A percentile compares a stretch with the other conserved stretches of the same genome.
Conservation (phyloP, 2,329 filamentous ascomycete genomes). For the Pseudofabraea citricarpa region DNA sequence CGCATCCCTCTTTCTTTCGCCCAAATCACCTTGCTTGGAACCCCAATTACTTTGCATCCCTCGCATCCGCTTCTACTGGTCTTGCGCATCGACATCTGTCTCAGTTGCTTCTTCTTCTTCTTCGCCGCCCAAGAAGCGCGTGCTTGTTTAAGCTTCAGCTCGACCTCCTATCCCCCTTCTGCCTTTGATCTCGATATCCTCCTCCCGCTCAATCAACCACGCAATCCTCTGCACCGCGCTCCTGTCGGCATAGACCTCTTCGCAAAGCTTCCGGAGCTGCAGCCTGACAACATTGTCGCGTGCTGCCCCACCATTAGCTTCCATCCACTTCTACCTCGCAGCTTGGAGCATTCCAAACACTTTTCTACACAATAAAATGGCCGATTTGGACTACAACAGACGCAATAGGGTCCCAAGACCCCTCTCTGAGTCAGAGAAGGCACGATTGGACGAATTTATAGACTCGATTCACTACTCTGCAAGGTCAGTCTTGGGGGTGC, state of each 20-base stretch:
- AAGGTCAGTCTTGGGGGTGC: conserved; percentile 50
- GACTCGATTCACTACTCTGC: conserved; percentile 95
- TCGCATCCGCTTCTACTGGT: too few species aligned
- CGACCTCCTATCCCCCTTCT: too few species aligned
- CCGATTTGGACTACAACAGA: conserved; percentile 61
- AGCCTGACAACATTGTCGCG: background rate
- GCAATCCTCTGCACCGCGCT: background rate
- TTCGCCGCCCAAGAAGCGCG: too few species aligned
- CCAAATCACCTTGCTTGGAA: too few species aligned
- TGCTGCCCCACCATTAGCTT: conserved; percentile 1
- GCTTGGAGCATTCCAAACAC: conserved; percentile 6
- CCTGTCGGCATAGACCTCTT: background rate
- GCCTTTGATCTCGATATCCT: too few species aligned
- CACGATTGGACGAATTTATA: conserved; percentile 83
- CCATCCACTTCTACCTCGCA: background rate
- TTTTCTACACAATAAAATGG: conserved; percentile 11
- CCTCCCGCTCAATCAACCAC: too few species aligned
- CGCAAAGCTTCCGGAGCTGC: background rate
- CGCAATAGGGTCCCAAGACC: conserved; percentile 83
- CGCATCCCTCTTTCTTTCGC: too few species aligned
- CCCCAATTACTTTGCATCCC: too few species aligned
- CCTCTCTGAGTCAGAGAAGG: conserved; percentile 75
- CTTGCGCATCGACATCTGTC: too few species aligned
- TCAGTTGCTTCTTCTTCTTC: too few species aligned
- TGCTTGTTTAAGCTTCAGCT: too few species aligned